Conservation (phyloP, 768 basidiomycete genomes). For the Neoboletus brunneissimus region DNA sequence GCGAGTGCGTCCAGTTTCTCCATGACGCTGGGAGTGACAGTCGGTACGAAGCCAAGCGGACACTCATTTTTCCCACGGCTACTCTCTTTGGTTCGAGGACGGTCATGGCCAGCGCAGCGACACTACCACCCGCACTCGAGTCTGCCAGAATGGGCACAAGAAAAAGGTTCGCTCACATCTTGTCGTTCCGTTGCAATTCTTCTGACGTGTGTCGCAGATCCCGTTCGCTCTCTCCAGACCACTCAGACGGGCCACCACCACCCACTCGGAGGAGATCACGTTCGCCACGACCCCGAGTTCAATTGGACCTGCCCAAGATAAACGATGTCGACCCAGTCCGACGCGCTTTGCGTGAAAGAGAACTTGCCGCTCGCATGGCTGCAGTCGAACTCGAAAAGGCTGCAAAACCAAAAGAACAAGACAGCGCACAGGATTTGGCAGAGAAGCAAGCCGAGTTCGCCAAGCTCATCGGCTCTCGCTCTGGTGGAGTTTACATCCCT, state of each 20-base stretch:
- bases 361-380: slow-evolving; percentile 68
- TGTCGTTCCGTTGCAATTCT: neutral
- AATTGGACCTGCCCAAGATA: slow-evolving; percentile 47
- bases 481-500: slow-evolving; percentile 96
- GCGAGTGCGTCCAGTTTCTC: slow-evolving; percentile 51
- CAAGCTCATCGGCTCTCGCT: slow-evolving; percentile 75
- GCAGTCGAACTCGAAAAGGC: slow-evolving; percentile 64
- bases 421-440: slow-evolving; percentile 43
- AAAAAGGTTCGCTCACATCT: slow-evolving; percentile 34
- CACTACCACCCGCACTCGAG: slow-evolving; percentile 20
- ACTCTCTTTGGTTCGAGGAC: neutral
- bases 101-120: slow-evolving; percentile 39
- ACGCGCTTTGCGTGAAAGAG: slow-evolving; percentile 72
- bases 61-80: slow-evolving; percentile 13
- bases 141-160: slow-evolving; percentile 41
- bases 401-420: slow-evolving; percentile 51
- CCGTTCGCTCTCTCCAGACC: slow-evolving; percentile 42
- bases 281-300: slow-evolving; percentile 34
- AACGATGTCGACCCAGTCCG: slow-evolving; percentile 76
- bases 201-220: slow-evolving; percentile 38
- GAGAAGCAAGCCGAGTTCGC: slow-evolving; percentile 87
- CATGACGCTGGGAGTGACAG: slow-evolving; percentile 31
- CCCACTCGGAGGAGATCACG: slow-evolving; percentile 41
- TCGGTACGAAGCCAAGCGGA: no score
- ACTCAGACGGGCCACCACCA: slow-evolving; percentile 37